Evolutionary conservation across 306 rosid species (phyloP), one percentile per base, ranked within the genome.

Genomic region (Arachis hypogaea): DNA sequence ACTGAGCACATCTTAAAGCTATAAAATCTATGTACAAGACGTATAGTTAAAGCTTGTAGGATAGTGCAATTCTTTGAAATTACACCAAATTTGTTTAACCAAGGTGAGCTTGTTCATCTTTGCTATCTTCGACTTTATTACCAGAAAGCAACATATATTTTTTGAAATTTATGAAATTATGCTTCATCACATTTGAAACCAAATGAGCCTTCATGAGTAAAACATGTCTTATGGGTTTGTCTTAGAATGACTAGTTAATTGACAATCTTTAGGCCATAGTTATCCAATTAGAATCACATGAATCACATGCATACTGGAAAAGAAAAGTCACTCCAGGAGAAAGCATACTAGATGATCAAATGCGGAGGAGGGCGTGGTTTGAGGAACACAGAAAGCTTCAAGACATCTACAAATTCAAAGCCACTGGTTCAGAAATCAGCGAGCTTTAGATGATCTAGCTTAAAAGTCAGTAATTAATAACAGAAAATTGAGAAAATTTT

Each of bases 321-420:
- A 62, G 11, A 51, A 44, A 72, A 75, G 49, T 28, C 69, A n/a
- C 58, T 40, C 57, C 63, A 62, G 49, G 63, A 68, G 77, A 76
- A 79, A 72, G 68, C 83, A 66, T 72, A 93, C 95, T 78, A 90
- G 89, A 33, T 33, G 38, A 4, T 33, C 38, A 33, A 33, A 33
- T 33, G 38, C 38, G 38, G 38, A 33, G 38, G 28, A 22, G 28
- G 28, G 28, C 28, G 28, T 22, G 28, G 28, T 22, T 49, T 7
- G 8, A 11, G 30, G 40, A 58, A 3, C 74, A 40, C 22, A 5
- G 63, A 50, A 16, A 43, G 51, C 65, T 12, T 52, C 51, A 52
- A 4, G 16, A 14, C 58, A 14, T 12, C 29, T 52, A 0, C 28
- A 52, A 14, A 52, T 59, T 73, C 50, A 42, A 36, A 55, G 8